Evolutionary conservation across 495 filamentous ascomycete genomes (phyloP).

Genomic region (Penicillium atrosanguineum): DNA sequence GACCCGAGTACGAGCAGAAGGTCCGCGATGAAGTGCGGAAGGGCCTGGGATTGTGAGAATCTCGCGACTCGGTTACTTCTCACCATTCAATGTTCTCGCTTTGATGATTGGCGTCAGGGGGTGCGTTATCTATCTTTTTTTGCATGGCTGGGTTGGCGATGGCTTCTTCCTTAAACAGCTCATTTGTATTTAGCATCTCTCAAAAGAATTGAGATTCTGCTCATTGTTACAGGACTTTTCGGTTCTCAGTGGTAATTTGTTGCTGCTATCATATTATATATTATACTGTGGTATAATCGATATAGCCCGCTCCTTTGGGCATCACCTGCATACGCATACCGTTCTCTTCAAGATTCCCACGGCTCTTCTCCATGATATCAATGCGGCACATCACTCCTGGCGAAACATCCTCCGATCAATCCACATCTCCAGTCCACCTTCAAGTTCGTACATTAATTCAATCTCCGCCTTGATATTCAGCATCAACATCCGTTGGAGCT

Average conservation of each 20-base stretch:
- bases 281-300: not conserved
- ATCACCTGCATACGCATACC: not conserved
- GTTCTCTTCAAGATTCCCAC: not conserved
- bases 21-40: conserved; percentile 77
- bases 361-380: not conserved
- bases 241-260: not conserved
- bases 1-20: conserved; percentile 79
- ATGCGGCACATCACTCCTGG: conserved; percentile 10
- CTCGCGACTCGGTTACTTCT: not conserved
- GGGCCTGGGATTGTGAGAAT: conserved; percentile 52
- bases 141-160: conserved; percentile 25
- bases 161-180: conserved; percentile 13
- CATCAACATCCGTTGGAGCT: conserved; percentile 85
- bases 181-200: conserved; percentile 12
- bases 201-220: conserved; percentile 5
- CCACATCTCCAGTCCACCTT: conserved; percentile 61
- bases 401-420: conserved; percentile 50
- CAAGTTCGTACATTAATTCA: conserved; percentile 67
- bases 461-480: conserved; percentile 87
- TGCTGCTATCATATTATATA: not conserved
- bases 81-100: conserved; percentile 1
- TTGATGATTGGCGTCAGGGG: conserved; percentile 23
- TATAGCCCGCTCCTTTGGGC: not conserved
- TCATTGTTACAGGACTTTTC: not conserved
- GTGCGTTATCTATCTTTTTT: conserved; percentile 13